A percentile compares a stretch with the other conserved stretches of the same genome.
Evolutionary conservation across 768 basidiomycete species (phyloP).

Genomic region (Suillus brevipes): DNA sequence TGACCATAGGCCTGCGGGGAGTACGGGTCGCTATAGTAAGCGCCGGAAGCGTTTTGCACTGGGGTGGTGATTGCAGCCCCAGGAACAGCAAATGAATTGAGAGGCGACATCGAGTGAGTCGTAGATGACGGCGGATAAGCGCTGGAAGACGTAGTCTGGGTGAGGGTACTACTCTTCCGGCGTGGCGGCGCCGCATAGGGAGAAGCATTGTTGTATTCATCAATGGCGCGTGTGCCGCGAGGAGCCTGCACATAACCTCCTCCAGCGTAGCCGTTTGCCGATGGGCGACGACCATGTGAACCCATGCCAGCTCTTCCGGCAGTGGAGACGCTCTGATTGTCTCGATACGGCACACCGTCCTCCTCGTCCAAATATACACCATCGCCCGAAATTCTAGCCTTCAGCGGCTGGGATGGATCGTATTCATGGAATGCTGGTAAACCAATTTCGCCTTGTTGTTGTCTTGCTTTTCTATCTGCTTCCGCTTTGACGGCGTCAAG

Average conservation of each 20-base stretch:
- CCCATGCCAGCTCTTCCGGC: conserved; percentile 25
- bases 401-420: conserved; percentile 61
- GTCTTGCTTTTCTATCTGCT: conserved; percentile 75
- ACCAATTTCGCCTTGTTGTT: conserved; percentile 60
- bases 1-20: conserved; percentile 50
- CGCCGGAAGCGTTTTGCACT: conserved; percentile 23
- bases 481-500: conserved; percentile 87
- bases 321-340: conserved; percentile 27
- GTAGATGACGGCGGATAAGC: conserved; percentile 38
- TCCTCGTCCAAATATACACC: conserved; percentile 57
- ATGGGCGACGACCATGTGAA: conserved; percentile 33
- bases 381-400: conserved; percentile 56
- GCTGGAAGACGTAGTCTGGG: conserved; percentile 40
- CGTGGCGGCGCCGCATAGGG: conserved; percentile 47
- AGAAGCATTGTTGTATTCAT: conserved; percentile 64
- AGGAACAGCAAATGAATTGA: conserved; percentile 25
- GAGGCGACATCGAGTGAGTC: conserved; percentile 9
- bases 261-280: conserved; percentile 38
- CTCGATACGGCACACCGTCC: conserved; percentile 35
- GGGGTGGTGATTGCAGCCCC: conserved; percentile 25
- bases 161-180: conserved; percentile 40
- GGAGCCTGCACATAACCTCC: conserved; percentile 68
- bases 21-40: conserved; percentile 30
- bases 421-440: conserved; percentile 76
- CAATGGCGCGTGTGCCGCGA: conserved; percentile 66